Evolutionary conservation across 2,329 filamentous ascomycete genomes (phyloP).

Genomic region (Diatrype stigma): DNA sequence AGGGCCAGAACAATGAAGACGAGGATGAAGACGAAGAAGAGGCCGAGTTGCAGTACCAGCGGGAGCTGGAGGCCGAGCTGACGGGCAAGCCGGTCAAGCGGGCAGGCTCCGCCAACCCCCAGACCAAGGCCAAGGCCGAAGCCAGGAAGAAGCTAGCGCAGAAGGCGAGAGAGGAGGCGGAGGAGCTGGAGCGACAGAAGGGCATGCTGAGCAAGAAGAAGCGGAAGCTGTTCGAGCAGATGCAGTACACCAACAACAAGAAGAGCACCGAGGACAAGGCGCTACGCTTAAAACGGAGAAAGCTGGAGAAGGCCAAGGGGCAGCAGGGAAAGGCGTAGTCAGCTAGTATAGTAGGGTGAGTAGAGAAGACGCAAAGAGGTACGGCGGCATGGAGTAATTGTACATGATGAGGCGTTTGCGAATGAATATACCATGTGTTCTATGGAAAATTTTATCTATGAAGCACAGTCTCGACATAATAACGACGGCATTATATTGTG

Average conservation of each 20-base stretch:
- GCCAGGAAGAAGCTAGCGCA: conserved; percentile 65
- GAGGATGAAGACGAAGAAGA: conserved; percentile 55
- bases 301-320: conserved; percentile 33
- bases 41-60: conserved; percentile 69
- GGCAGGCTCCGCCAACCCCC: conserved; percentile 44
- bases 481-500: too few relatives aligned
- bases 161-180: conserved; percentile 71
- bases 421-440: too few relatives aligned
- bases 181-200: conserved; percentile 88
- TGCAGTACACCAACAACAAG: conserved; percentile 93
- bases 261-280: conserved; percentile 86
- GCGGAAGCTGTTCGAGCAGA: conserved; percentile 95
- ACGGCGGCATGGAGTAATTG: too few relatives aligned
- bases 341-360: too few relatives aligned
- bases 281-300: conserved; percentile 82
- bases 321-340: too few relatives aligned
- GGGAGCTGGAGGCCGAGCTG: conserved; percentile 89
- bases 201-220: conserved; percentile 99
- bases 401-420: too few relatives aligned
- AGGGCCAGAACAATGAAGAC: too few relatives aligned
- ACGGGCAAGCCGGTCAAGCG: conserved; percentile 60
- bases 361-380: too few relatives aligned
- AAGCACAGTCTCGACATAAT: too few relatives aligned
- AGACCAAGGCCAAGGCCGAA: conserved; percentile 63
- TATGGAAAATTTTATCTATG: too few relatives aligned